phyloP scores from a whole-genome alignment of 2,329 filamentous ascomycete species.

The Aspergillus sp. region DNA sequence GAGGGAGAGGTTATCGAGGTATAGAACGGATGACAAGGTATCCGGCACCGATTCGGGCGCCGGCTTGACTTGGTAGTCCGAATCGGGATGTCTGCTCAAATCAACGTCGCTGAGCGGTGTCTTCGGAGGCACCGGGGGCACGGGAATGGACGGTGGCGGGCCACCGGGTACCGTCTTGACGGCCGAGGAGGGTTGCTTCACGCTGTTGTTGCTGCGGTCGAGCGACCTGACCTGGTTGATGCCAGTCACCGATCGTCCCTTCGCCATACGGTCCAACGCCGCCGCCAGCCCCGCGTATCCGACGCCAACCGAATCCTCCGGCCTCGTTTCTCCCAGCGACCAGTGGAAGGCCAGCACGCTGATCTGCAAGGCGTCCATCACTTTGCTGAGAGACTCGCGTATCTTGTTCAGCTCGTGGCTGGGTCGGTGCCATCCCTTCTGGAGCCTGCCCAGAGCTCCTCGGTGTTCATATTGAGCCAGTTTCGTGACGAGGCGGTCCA shows the following conservation, averaged over 20 bases:
- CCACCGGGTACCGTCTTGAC: background rate
- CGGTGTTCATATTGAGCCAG: conserved; percentile 64
- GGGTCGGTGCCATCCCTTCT: conserved; percentile 56
- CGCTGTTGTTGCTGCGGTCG: conserved; percentile 6
- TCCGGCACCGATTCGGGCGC: conserved; percentile 19
- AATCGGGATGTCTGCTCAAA: background rate
- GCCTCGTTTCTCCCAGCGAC: conserved; percentile 59
- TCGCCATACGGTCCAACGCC: conserved; percentile 54
- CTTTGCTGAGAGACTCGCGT: conserved; percentile 55
- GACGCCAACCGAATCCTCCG: conserved; percentile 62
- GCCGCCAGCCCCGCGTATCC: conserved; percentile 67
- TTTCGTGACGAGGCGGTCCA: conserved; percentile 63
- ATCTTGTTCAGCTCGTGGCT: conserved; percentile 21
- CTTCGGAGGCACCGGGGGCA: conserved; percentile 27
- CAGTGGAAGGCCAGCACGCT: conserved; percentile 67
- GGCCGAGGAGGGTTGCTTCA: conserved; percentile 1
- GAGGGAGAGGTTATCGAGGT: conserved; percentile 22
- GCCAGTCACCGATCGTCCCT: conserved; percentile 31
- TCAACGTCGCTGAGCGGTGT: conserved; percentile 20
- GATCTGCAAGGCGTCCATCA: conserved; percentile 62
- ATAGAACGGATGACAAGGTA: conserved; percentile 31
- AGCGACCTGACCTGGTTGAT: conserved; percentile 28
- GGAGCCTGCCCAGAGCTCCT: conserved; percentile 59
- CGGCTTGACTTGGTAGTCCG: background rate
- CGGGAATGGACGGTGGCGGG: conserved; percentile 8